Evolutionary conservation across 23 red algal species (phyloP), one percentile per base, ranked within the genome.

Genomic region (Pyropia yezoensis): DNA sequence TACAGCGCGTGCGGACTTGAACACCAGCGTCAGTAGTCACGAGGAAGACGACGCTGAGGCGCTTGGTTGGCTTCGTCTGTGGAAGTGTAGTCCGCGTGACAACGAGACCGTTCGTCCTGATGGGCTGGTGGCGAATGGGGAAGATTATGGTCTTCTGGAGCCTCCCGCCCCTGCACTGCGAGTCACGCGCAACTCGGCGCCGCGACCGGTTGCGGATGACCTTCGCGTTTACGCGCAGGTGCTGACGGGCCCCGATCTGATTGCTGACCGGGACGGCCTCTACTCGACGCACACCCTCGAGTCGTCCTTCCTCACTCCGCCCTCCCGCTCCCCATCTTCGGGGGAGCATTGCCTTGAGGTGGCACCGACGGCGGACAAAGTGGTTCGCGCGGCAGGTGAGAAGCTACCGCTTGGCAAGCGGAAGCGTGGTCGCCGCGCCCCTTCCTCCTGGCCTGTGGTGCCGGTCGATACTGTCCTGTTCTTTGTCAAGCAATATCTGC

Each of bases 71-170:
- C 49, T 91, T 25, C 33, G 85, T 9, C 51, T 98, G 14, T 98
- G 85, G 85, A 87, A 78, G 54, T 88, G 75, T 68, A 55, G 67
- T 19, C 62, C 59, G 24, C 67, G 86, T 1, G 34, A 87, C 8
- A 98, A 91, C 52, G 54, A 83, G 7, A 91, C 94, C 14, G 69
- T 65, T 54, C 59, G 82, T 21, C 86, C 86, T 1, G 75, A 88
- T 57, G 39, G 62, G 28, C 61, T 96, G 2, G 66, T 96, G 57
- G 83, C 83, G 3, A 60, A 96, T 58, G 91, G 91, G 14, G 57
- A 72, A 27, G 71, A 96, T 27, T 25, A 56, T 23, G 59, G 59
- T 14, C 64, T 75, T 13, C 74, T 96, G 39, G 39, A 47, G 39
- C 39, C 39, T 47, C 11, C 39, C 39, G 39, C 39, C 9, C 39